These are phyloP conservation scores for Solanum lycopersicoides DNA, from an alignment of 257 asterid species.

Conservation along the genomic window DNA sequence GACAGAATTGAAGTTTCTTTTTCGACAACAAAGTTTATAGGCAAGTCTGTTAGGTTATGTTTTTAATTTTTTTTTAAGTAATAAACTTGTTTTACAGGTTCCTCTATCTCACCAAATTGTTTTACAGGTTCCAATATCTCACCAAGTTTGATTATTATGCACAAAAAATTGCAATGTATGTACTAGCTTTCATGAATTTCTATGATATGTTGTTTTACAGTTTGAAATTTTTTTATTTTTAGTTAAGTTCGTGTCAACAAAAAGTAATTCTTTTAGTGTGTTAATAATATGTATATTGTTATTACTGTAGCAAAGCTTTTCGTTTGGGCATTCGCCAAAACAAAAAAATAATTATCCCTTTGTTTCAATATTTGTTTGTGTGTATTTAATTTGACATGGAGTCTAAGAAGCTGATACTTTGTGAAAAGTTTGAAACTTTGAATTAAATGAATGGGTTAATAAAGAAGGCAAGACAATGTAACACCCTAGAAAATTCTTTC, in stretches of 20 bases:
- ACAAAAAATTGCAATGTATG: neutral
- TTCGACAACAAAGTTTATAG: neutral
- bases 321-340: neutral
- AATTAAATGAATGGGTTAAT: no score
- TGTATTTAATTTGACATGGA: neutral
- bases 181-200: no score
- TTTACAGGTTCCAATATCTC: no score
- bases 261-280: neutral
- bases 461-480: neutral
- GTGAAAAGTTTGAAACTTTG: neutral
- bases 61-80: no score
- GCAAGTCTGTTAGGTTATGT: neutral
- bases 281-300: neutral
- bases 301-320: neutral
- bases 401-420: neutral
- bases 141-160: neutral
- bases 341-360: no score
- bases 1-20: neutral
- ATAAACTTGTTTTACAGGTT: neutral
- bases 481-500: no score
- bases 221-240: neutral
- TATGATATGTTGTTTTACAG: no score
- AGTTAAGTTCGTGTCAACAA: neutral
- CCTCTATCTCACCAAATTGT: neutral
- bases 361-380: neutral